A percentile compares a stretch with the other conserved stretches of the same genome.
Evolutionary conservation across 257 asterid species (phyloP).

Genomic region (Rehmannia glutinosa): DNA sequence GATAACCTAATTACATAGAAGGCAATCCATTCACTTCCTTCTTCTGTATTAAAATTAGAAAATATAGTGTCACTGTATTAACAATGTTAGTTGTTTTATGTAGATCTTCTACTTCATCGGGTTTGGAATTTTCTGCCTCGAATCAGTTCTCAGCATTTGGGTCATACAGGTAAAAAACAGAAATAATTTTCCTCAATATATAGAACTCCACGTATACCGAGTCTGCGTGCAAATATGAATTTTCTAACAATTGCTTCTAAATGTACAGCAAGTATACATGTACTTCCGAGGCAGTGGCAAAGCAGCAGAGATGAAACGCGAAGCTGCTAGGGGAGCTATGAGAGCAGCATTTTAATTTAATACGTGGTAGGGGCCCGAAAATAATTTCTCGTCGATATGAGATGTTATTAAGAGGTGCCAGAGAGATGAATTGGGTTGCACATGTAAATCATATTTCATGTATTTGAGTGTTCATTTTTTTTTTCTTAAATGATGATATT

Average conservation of each 20-base stretch:
- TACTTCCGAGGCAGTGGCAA: slow-evolving; percentile 98
- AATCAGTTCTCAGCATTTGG: slow-evolving; percentile 88
- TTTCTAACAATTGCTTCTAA: background rate
- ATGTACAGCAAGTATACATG: slow-evolving; percentile 85
- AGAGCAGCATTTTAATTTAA: slow-evolving; percentile 45
- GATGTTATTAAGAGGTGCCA: background rate
- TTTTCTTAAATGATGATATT: background rate
- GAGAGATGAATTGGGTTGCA: slow-evolving; percentile 9
- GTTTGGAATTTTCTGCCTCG: slow-evolving; percentile 85
- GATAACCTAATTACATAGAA: background rate
- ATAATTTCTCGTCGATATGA: background rate
- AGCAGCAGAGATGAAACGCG: slow-evolving; percentile 80
- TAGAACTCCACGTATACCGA: background rate
- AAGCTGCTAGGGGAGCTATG: slow-evolving; percentile 72
- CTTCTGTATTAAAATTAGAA: background rate
- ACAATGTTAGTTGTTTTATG: slow-evolving; percentile 4
- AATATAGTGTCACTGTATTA: background rate
- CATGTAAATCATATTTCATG: slow-evolving; percentile 12
- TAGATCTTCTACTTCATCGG: slow-evolving; percentile 96
- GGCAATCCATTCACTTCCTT: no score
- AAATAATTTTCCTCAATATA: no score
- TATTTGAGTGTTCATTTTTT: slow-evolving; percentile 14
- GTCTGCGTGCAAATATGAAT: background rate
- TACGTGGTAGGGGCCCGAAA: background rate
- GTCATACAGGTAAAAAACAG: slow-evolving; percentile 82